Evolutionary conservation across 331 rosid genomes (phyloP).

Genomic region (Quercus lobata): DNA sequence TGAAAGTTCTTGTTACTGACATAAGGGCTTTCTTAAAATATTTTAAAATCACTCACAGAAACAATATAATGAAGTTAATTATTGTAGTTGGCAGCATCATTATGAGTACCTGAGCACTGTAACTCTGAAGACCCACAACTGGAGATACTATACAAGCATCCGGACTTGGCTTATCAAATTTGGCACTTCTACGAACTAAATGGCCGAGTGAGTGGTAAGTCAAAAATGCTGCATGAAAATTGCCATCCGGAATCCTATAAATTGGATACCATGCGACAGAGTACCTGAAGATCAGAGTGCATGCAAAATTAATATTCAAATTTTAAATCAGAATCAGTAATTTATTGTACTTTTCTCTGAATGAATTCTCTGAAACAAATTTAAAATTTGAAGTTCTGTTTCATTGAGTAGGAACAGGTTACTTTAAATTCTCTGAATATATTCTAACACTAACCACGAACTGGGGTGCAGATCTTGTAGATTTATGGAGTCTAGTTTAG

Average conservation of each 20-base stretch:
- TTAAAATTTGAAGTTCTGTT: not conserved
- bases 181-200: conserved; percentile 45
- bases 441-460: conserved; percentile 60
- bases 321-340: conserved; percentile 11
- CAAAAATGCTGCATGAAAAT: conserved; percentile 80
- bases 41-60: not conserved
- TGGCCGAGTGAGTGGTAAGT: conserved; percentile 87
- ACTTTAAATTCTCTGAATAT: not conserved
- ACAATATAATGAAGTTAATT: not conserved
- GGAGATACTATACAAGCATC: conserved; percentile 60
- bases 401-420: not conserved
- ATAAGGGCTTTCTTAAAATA: not conserved
- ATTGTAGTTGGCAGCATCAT: conserved; percentile 10
- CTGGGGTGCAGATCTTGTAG: conserved; percentile 69
- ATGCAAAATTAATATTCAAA: conserved; percentile 18
- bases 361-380: not conserved
- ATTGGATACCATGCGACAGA: conserved; percentile 97
- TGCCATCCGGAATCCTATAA: conserved; percentile 79
- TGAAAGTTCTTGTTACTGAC: too few relatives aligned
- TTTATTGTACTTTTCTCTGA: not conserved
- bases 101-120: conserved; percentile 65
- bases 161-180: conserved; percentile 19
- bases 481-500: conserved; percentile 45
- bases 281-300: conserved; percentile 58
- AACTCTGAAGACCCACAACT: conserved; percentile 83